These are phyloP conservation scores for Cucumis cinereus DNA, from an alignment of 306 rosid genomes.

Conservation along the genomic window DNA sequence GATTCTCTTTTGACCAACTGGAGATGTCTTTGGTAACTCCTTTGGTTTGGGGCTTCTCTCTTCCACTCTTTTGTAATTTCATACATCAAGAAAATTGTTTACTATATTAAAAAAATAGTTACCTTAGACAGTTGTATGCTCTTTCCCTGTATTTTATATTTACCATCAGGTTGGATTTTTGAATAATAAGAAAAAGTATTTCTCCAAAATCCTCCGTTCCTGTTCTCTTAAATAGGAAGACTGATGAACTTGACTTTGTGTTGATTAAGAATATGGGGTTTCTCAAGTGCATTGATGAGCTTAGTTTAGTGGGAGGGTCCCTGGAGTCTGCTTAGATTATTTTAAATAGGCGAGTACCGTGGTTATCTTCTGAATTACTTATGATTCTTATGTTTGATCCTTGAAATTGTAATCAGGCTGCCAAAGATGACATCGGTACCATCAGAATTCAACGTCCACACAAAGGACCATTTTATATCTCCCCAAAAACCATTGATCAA, in stretches of 20 bases:
- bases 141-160: no score
- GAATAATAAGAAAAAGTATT: no score
- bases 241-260: not conserved
- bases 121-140: no score
- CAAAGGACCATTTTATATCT: slow-evolving; percentile 89
- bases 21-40: no score
- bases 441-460: slow-evolving; percentile 80
- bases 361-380: not conserved
- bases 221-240: not conserved
- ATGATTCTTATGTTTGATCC: not conserved
- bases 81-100: no score
- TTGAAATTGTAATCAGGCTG: slow-evolving; percentile 45
- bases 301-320: no score
- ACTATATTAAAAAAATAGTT: no score
- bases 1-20: no score
- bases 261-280: not conserved
- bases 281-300: not conserved
- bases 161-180: no score
- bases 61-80: no score
- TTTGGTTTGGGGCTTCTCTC: no score
- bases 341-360: not conserved
- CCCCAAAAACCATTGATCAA: slow-evolving; percentile 84
- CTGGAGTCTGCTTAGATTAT: not conserved
- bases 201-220: no score
- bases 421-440: slow-evolving; percentile 83